Evolutionary conservation across 805 yeast genomes (phyloP).

Genomic region (Wickerhamiella brachini): DNA sequence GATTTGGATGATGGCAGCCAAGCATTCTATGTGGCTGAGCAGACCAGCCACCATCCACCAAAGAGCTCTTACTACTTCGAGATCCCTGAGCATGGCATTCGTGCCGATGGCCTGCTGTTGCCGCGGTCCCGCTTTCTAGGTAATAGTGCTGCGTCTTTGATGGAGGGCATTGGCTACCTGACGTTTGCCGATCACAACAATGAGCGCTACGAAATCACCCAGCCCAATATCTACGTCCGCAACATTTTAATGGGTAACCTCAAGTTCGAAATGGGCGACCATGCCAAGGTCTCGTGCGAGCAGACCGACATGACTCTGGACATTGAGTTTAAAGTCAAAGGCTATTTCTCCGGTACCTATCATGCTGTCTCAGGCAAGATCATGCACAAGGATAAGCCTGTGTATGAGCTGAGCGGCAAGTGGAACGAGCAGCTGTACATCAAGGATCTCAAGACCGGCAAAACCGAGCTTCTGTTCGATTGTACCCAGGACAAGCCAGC

Average conservation of each 20-base stretch:
- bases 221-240: constrained; percentile 90
- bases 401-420: constrained; percentile 68
- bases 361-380: constrained; percentile 74
- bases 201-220: constrained; percentile 60
- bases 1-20: constrained; percentile 53
- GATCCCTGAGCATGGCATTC: constrained; percentile 65
- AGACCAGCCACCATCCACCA: constrained; percentile 98
- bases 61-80: constrained; percentile 84
- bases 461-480: constrained; percentile 40
- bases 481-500: constrained; percentile 31
- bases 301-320: constrained; percentile 49
- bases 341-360: constrained; percentile 83
- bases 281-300: constrained; percentile 59
- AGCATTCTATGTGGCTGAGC: constrained; percentile 84
- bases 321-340: constrained; percentile 90
- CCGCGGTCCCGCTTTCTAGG: constrained; percentile 87
- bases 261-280: constrained; percentile 87
- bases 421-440: constrained; percentile 83
- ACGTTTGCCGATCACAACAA: constrained; percentile 49
- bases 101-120: constrained; percentile 77
- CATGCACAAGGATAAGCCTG: constrained; percentile 39
- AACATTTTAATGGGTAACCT: constrained; percentile 85
- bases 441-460: constrained; percentile 36
- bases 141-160: constrained; percentile 90
- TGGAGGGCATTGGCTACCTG: constrained; percentile 78